phyloP scores from a whole-genome alignment of 441 rosid species.

The Gossypium lobatum region DNA sequence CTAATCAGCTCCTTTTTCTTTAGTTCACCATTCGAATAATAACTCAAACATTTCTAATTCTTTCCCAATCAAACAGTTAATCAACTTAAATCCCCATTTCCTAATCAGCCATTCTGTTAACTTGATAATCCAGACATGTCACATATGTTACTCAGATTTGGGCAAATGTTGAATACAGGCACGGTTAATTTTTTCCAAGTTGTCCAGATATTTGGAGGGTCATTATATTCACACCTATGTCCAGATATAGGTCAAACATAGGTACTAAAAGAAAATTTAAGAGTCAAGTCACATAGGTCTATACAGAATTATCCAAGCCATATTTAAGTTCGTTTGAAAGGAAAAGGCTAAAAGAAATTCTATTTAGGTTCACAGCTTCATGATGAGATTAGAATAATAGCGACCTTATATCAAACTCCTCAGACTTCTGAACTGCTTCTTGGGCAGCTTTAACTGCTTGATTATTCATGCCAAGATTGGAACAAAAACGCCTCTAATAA shows the following conservation, averaged over 20 bases:
- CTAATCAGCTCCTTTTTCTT: not conserved
- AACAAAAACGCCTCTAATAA: constrained; percentile 86
- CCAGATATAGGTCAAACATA: no score
- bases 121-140: not conserved
- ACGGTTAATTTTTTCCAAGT: no score
- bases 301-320: not conserved
- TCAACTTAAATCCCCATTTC: constrained; percentile 2
- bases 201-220: no score
- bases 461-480: constrained; percentile 94
- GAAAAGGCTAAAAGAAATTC: not conserved
- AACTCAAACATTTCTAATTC: not conserved
- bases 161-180: no score
- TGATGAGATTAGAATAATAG: not conserved
- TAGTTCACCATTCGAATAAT: not conserved
- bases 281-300: not conserved
- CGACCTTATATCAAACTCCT: constrained; percentile 94
- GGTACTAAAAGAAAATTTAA: no score
- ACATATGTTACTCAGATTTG: no score
- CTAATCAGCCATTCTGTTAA: not conserved
- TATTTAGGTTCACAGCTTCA: not conserved
- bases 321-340: not conserved
- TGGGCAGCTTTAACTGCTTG: constrained; percentile 96
- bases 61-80: not conserved
- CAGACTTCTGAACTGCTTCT: constrained; percentile 88
- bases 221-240: no score